These are phyloP conservation scores for Eucalyptus globulus DNA, from an alignment of 345 rosid species.

Conservation along the genomic window DNA sequence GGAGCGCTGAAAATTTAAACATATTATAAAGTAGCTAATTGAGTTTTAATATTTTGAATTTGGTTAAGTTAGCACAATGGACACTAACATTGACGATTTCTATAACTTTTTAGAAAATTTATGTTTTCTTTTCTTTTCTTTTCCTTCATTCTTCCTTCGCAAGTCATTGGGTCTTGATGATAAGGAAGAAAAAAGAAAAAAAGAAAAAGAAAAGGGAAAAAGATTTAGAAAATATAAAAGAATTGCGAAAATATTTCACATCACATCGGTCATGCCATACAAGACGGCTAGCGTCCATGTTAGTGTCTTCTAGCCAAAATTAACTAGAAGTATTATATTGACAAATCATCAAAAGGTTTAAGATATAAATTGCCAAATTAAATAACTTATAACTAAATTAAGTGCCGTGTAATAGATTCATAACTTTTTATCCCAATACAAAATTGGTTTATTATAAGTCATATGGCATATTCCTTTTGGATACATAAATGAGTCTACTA, in stretches of 20 bases:
- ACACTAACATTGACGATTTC: no score
- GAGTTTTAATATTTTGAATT: neutral
- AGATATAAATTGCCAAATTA: neutral
- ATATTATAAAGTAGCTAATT: neutral
- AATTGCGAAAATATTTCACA: neutral
- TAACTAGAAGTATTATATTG: accelerated
- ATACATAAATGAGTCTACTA: neutral
- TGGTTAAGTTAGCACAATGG: neutral
- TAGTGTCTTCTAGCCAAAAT: accelerated
- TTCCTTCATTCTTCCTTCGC: no score
- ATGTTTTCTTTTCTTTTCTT: no score
- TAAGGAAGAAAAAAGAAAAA: neutral
- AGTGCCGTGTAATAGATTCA: accelerated
- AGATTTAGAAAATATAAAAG: neutral
- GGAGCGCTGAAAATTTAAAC: neutral
- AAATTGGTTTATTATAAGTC: neutral
- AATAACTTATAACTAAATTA: neutral
- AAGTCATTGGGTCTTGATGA: neutral
- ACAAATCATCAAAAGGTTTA: accelerated
- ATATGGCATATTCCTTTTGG: neutral
- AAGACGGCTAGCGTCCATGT: accelerated
- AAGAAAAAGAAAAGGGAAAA: accelerated
- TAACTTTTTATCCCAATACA: neutral
- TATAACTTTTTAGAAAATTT: no score
- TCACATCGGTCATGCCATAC: accelerated